These are phyloP conservation scores for Pisolithus albus DNA, from an alignment of 768 basidiomycete genomes.

Conservation along the genomic window DNA sequence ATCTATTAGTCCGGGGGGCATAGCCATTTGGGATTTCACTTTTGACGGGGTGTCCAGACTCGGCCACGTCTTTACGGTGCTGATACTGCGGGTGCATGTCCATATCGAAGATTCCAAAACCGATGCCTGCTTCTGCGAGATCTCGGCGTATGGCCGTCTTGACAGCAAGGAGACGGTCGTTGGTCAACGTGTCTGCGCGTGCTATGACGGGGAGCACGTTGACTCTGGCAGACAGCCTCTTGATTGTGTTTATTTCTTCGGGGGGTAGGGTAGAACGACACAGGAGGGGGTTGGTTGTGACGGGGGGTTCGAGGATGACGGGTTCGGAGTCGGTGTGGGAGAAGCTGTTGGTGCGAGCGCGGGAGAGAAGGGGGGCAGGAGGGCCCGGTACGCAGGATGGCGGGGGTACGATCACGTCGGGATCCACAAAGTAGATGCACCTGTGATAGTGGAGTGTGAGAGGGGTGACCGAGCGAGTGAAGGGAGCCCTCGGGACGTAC, in stretches of 20 bases:
- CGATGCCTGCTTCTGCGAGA: slow-evolving; percentile 78
- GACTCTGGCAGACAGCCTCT: slow-evolving; percentile 71
- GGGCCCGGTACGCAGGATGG: slow-evolving; percentile 63
- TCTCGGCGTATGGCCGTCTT: slow-evolving; percentile 76
- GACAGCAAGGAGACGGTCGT: slow-evolving; percentile 72
- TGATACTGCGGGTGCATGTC: slow-evolving; percentile 48
- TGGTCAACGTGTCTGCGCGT: slow-evolving; percentile 73
- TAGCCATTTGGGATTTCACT: slow-evolving; percentile 52
- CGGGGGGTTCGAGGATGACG: slow-evolving; percentile 74
- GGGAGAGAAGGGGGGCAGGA: slow-evolving; percentile 59
- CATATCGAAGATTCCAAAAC: slow-evolving; percentile 84
- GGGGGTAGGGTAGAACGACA: slow-evolving; percentile 62
- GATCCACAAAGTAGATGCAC: slow-evolving; percentile 85
- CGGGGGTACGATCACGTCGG: slow-evolving; percentile 71
- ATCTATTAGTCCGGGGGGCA: slow-evolving; percentile 43
- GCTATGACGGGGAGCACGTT: slow-evolving; percentile 86
- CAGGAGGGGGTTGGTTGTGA: slow-evolving; percentile 64
- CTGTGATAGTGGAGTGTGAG: slow-evolving; percentile 33
- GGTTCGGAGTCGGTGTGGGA: slow-evolving; percentile 68
- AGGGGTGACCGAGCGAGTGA: slow-evolving; percentile 9
- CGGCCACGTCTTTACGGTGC: slow-evolving; percentile 38
- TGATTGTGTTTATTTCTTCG: slow-evolving; percentile 70
- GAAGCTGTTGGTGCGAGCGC: slow-evolving; percentile 64
- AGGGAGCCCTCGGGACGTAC: slow-evolving; percentile 42
- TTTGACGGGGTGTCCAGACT: slow-evolving; percentile 36